A percentile compares a stretch with the other conserved stretches of the same genome.
Evolutionary conservation across 495 filamentous ascomycete species (phyloP).

Genomic region (Penicillium fimorum): DNA sequence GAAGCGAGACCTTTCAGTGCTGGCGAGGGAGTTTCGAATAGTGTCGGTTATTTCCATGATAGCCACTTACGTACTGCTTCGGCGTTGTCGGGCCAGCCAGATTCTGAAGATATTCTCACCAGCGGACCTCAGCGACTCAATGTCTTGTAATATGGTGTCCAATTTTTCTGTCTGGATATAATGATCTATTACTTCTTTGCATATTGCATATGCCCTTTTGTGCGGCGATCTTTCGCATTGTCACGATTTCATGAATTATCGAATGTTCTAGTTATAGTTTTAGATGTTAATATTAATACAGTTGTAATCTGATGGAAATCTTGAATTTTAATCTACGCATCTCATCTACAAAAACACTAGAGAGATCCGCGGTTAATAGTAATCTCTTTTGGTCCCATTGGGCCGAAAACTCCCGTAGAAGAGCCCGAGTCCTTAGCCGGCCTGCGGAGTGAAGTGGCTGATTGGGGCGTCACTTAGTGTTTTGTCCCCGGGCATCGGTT

Average conservation of each 20-base stretch:
- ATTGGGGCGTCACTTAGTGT: constrained; percentile 4
- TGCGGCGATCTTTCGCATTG: constrained; percentile 1
- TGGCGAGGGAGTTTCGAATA: constrained; percentile 17
- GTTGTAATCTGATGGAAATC: neutral
- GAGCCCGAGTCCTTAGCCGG: constrained; percentile 27
- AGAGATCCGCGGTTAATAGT: constrained; percentile 12
- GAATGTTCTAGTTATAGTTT: neutral
- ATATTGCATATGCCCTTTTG: constrained; percentile 12
- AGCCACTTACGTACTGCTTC: constrained; percentile 13
- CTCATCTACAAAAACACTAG: neutral
- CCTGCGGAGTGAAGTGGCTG: constrained; percentile 11
- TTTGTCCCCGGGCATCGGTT: constrained; percentile 16
- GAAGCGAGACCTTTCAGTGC: constrained; percentile 15
- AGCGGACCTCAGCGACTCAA: constrained; percentile 15
- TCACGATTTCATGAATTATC: constrained; percentile 23
- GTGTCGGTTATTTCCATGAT: constrained; percentile 15
- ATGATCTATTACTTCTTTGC: neutral
- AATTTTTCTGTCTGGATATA: neutral
- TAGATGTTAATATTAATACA: constrained; percentile 8
- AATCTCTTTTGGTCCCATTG: constrained; percentile 17
- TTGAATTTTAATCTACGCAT: neutral
- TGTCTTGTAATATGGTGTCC: constrained; percentile 14
- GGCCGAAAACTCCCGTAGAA: constrained; percentile 30
- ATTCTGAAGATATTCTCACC: constrained; percentile 14
- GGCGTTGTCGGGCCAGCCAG: constrained; percentile 17